Evolutionary conservation across 2,329 filamentous ascomycete genomes (phyloP).

Genomic region (Botrytis paeoniae): DNA sequence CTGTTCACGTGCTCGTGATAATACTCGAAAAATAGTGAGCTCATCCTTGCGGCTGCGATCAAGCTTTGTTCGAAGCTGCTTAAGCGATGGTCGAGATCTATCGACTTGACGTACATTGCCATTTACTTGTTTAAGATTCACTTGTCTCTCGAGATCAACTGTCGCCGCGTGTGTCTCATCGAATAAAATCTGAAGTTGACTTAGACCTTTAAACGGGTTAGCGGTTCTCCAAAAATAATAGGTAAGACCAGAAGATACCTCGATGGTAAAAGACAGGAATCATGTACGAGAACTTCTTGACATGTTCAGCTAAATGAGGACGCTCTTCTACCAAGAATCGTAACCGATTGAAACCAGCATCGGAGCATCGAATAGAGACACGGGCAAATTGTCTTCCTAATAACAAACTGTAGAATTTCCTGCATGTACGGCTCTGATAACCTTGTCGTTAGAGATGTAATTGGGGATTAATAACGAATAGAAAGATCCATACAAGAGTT

Average conservation of each 20-base stretch:
- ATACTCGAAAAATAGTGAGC: slow-evolving; percentile 23
- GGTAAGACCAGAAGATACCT: slow-evolving; percentile 39
- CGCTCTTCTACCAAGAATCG: slow-evolving; percentile 46
- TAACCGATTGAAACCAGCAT: slow-evolving; percentile 46
- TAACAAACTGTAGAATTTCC: slow-evolving; percentile 48
- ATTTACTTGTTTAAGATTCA: slow-evolving; percentile 13
- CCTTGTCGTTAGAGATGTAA: slow-evolving; percentile 1
- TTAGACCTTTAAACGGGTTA: slow-evolving; percentile 15
- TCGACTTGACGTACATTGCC: slow-evolving; percentile 15
- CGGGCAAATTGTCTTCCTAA: slow-evolving; percentile 51
- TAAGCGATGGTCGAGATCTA: slow-evolving; percentile 19
- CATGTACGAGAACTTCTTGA: slow-evolving; percentile 59
- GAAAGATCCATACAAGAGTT: slow-evolving; percentile 37
- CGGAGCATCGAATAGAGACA: slow-evolving; percentile 39
- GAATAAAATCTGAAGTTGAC: slow-evolving; percentile 16
- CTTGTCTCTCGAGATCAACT: slow-evolving; percentile 15
- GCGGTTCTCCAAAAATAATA: background rate
- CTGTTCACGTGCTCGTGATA: slow-evolving; percentile 31
- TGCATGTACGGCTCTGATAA: slow-evolving; percentile 44
- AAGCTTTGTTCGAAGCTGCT: slow-evolving; percentile 22
- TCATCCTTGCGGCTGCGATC: slow-evolving; percentile 22
- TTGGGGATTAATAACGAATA: background rate
- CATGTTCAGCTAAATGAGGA: slow-evolving; percentile 49
- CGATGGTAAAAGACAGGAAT: slow-evolving; percentile 56
- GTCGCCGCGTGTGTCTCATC: slow-evolving; percentile 17